phyloP scores from a whole-genome alignment of 768 basidiomycete genomes.

The Thelephora aurantiotincta region DNA sequence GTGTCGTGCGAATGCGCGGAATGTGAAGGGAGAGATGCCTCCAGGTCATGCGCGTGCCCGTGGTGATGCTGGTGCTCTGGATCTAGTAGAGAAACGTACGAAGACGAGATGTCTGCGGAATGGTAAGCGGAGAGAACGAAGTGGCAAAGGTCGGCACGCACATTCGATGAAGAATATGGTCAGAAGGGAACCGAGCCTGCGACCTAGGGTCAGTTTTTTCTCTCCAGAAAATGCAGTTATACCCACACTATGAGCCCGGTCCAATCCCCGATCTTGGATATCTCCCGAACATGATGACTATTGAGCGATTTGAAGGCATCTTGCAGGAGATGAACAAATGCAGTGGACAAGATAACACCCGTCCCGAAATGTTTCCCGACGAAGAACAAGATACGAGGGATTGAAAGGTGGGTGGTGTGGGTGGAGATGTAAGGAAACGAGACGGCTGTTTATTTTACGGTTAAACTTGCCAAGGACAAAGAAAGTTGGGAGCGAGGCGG shows the following conservation, averaged over 20 bases:
- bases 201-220: conserved; percentile 6
- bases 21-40: not conserved
- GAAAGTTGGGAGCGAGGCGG: not conserved
- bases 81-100: conserved; percentile 60
- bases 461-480: not conserved
- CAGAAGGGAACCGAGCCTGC: conserved; percentile 48
- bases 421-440: conserved; percentile 60
- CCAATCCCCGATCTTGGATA: conserved; percentile 37
- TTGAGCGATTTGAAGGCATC: conserved; percentile 56
- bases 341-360: conserved; percentile 72
- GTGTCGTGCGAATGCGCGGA: not conserved
- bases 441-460: conserved; percentile 28
- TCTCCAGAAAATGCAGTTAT: not conserved
- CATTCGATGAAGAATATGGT: conserved; percentile 74
- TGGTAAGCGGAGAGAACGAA: not conserved
- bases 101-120: conserved; percentile 50
- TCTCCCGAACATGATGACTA: conserved; percentile 29
- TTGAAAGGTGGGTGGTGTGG: conserved; percentile 33
- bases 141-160: conserved; percentile 18
- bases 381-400: conserved; percentile 63
- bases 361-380: conserved; percentile 85
- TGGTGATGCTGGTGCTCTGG: conserved; percentile 21
- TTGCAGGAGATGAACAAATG: conserved; percentile 69
- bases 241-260: conserved; percentile 65
- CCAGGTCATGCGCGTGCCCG: not conserved